Evolutionary conservation across 2,329 filamentous ascomycete species (phyloP).

Genomic region (Elsinoe batatas): DNA sequence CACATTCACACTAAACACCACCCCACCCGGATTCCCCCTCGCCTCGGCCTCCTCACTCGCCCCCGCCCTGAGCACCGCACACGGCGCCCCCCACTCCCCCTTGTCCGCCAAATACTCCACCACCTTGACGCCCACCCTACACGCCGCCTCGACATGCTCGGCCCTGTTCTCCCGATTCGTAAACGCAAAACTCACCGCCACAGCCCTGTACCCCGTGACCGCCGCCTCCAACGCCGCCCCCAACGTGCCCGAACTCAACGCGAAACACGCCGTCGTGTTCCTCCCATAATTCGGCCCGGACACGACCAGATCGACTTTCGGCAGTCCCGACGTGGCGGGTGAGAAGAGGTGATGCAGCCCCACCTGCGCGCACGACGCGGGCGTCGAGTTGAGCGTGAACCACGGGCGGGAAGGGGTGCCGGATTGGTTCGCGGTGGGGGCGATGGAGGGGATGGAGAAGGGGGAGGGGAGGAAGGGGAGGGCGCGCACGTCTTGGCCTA

Average conservation of each 20-base stretch:
- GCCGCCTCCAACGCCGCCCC: slow-evolving; percentile 42
- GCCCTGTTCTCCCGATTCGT: slow-evolving; percentile 77
- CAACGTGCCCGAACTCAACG: slow-evolving; percentile 39
- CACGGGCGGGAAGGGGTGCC: slow-evolving; percentile 34
- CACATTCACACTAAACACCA: slow-evolving; percentile 48
- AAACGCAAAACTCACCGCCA: slow-evolving; percentile 87
- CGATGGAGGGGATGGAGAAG: slow-evolving; percentile 20
- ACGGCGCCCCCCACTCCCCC: slow-evolving; percentile 56
- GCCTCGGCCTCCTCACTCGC: slow-evolving; percentile 59
- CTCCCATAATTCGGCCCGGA: slow-evolving; percentile 36
- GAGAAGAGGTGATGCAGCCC: slow-evolving; percentile 39
- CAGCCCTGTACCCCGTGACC: slow-evolving; percentile 44
- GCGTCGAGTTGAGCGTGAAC: slow-evolving; percentile 42
- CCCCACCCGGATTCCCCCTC: not conserved
- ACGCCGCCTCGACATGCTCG: slow-evolving; percentile 67
- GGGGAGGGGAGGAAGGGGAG: slow-evolving; percentile 41
- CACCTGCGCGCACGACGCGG: slow-evolving; percentile 41
- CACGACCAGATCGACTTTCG: slow-evolving; percentile 39
- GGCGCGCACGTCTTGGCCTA: slow-evolving; percentile 64
- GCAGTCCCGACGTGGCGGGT: slow-evolving; percentile 23
- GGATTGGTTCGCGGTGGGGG: slow-evolving; percentile 16
- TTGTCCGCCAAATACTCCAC: slow-evolving; percentile 69
- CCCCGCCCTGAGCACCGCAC: slow-evolving; percentile 83
- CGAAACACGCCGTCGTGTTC: slow-evolving; percentile 42
- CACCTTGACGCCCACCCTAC: slow-evolving; percentile 61